Evolutionary conservation across 169 alveolate species (phyloP), one percentile per base, ranked within the genome.

Genomic region (Neospora caninum): DNA sequence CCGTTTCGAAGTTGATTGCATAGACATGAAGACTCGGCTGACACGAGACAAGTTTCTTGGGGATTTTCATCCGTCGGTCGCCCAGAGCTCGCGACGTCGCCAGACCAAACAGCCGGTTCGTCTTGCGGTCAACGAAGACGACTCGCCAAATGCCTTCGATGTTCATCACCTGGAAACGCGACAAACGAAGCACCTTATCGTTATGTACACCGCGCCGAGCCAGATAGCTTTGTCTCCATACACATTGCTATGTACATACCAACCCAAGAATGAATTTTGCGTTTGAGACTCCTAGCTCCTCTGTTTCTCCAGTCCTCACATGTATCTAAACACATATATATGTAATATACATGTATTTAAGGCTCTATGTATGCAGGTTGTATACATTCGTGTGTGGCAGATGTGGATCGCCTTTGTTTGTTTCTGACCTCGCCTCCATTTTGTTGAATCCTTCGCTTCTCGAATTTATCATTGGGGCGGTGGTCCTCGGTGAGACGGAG

Each of bases 401-500:
- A 80, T 22, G 7, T 6, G 18, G n/a, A 2, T 18, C 18, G 45
- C 45, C n/a, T 34, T n/a, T 38, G 58, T 49, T 49, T 49, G 22
- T 4, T 49, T 49, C 4, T 73, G 16, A 94, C 96, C 53, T 80
- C 78, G 1, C 96, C 96, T 16, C 95, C 96, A 43, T 84, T 73
- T 0, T 39, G 87, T 9, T 70, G 91, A 25, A 94, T 84, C 13
- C 96, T 58, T 49, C 86, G 88, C 92, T 36, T 22, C 69, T 94
- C 96, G 82, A 42, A 36, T 22, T 82, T 88, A 42, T 78, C 31
- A 73, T 91, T 91, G 9, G 96, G 96, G 42, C 92, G 92, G 80
- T 94, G 96, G 73, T 94, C 96, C 27, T 94, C 95, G 0, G 96
- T 91, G 67, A 94, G 84, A 2, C 95, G 88, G 70, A 94, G 16